phyloP scores from a whole-genome alignment of 129 eudicot species.

The Centrapalus pauciflorus region DNA sequence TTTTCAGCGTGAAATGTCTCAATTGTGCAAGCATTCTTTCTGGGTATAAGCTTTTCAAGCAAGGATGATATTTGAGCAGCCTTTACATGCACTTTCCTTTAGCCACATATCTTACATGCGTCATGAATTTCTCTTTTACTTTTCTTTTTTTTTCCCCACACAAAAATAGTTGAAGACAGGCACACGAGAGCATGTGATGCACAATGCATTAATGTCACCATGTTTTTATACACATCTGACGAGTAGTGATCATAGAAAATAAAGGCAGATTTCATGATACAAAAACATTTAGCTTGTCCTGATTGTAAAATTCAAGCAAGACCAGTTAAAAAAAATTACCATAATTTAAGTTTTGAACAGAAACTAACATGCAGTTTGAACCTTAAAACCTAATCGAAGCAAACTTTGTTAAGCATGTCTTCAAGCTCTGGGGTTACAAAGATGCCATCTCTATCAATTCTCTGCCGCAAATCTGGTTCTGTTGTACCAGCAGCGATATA shows the following conservation, averaged over 20 bases:
- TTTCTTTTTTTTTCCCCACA: no score
- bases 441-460: slow-evolving; percentile 51
- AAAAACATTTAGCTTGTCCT: neutral
- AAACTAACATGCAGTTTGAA: neutral
- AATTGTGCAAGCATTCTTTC: no score
- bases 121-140: no score
- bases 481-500: slow-evolving; percentile 50
- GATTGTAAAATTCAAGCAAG: neutral
- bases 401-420: slow-evolving; percentile 44
- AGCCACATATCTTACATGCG: no score
- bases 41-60: no score
- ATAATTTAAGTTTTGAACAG: neutral
- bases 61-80: no score
- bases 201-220: neutral
- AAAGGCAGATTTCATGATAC: neutral
- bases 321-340: neutral
- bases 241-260: no score
- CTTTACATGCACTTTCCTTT: no score
- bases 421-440: slow-evolving; percentile 39
- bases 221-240: no score
- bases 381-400: slow-evolving; percentile 22
- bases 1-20: no score
- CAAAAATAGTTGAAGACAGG: neutral
- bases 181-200: no score
- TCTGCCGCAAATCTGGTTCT: slow-evolving; percentile 31